Evolutionary conservation across 2,329 filamentous ascomycete genomes (phyloP), one percentile per base, ranked within the genome.

Genomic region (Calonectria fujianensis): DNA sequence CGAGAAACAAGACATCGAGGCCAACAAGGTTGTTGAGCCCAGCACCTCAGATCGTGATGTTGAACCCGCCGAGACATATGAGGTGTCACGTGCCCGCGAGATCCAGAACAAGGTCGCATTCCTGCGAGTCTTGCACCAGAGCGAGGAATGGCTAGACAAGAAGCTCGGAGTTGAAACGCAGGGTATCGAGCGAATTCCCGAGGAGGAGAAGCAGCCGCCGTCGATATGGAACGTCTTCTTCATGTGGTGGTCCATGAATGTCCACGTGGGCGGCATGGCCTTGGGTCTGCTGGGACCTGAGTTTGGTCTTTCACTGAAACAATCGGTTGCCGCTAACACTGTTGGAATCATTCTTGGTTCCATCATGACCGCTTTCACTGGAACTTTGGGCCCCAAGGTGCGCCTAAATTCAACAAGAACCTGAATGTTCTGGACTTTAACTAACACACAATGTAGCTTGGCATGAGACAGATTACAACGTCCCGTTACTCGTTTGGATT

Each of bases 401-500:
- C 9, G 54, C n/a, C 41, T 13, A 11, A n/a, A 35, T n/a, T 20
- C 9, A 24, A 20, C 14, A 5, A 31, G 10, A 50, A 52, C 10
- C 8, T 18, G 24, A 9, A 7, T 10, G 31, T 5, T 0, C 18
- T 13, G 3, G 11, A 67, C 29, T 14, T 7, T 4, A 27, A 54
- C 52, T 73, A 20, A 73, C 64, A 35, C 20, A 10, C 18, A 3
- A 18, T n/a, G 14, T 31, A 73, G 70, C 70, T 73, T 52, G 70
- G 70, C 27, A 73, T 73, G 70, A 24, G 70, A 37, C 77, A 79
- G 24, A 75, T 79, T 31, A 76, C 77, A 18, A 69, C 72, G 10
- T 73, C 73, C 29, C 68, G 75, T 14, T 76, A 75, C 45, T 76
- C 77, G 1, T 70, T 79, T 51, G 78, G 78, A 5, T 73, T 77